Evolutionary conservation across 257 asterid species (phyloP).

Genomic region (Cinchona pubescens): DNA sequence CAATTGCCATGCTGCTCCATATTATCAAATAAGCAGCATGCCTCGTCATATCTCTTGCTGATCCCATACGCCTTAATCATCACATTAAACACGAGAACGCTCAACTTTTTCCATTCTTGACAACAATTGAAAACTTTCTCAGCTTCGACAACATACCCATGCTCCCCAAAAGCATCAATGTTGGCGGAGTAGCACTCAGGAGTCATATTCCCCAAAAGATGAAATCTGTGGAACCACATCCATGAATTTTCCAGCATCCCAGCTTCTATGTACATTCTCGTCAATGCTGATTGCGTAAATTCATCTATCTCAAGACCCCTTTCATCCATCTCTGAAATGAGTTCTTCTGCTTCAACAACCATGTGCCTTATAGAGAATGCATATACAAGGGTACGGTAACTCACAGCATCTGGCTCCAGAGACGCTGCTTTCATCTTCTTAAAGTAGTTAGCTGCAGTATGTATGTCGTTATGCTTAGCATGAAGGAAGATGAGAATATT

Average conservation of each 20-base stretch:
- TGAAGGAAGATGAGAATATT: conserved; percentile 80
- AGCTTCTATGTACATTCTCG: conserved; percentile 87
- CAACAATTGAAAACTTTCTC: conserved; percentile 65
- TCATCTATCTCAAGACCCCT: conserved; percentile 71
- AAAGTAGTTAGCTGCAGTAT: conserved; percentile 58
- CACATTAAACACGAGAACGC: conserved; percentile 71
- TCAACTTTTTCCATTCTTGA: conserved; percentile 34
- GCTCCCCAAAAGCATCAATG: conserved; percentile 89
- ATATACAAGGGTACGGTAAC: conserved; percentile 82
- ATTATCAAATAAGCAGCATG: conserved; percentile 61
- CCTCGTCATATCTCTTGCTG: conserved; percentile 62
- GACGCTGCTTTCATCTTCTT: conserved; percentile 70
- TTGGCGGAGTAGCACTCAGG: conserved; percentile 86
- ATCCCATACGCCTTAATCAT: conserved; percentile 92
- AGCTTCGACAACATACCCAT: conserved; percentile 62
- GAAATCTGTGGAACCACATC: conserved; percentile 82
- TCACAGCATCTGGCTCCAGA: conserved; percentile 77
- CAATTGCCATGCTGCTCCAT: conserved; percentile 54
- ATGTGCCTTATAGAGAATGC: conserved; percentile 79
- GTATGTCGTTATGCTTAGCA: conserved; percentile 68
- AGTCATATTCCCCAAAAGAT: conserved; percentile 67
- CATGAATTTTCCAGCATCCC: conserved; percentile 62
- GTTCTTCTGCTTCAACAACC: conserved; percentile 77
- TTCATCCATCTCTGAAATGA: conserved; percentile 72
- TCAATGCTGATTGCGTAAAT: conserved; percentile 78